Evolutionary conservation across 2,329 filamentous ascomycete genomes (phyloP), one percentile per base, ranked within the genome.

Genomic region (Incumbomyces delicatus): DNA sequence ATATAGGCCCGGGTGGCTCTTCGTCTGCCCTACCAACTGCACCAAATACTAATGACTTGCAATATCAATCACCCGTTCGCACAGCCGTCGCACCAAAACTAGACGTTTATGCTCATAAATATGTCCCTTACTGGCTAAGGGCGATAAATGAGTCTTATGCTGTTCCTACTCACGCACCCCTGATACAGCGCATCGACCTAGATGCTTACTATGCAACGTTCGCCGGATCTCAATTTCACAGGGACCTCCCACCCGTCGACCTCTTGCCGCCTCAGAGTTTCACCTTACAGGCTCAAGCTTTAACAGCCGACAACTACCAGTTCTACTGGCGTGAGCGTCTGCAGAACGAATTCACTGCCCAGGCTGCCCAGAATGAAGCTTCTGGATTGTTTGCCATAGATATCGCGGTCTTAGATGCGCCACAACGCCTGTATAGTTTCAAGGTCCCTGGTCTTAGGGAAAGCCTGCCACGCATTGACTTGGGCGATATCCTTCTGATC

Each of bases 81-180:
- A n/a, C 22, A 27, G n/a, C 12, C 5, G 6, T 30, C 27, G n/a
- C 4, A 22, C 34, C 22, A 20, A 32, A 14, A 18, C 17, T 54
- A 3, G 55, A 61, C 37, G 49, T 60, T 16, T 58, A 58, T 47
- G 55, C 56, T 17, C 47, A 48, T 12, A 49, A 48, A 17, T 60
- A 58, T 46, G 50, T 58, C 12, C 58, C 57, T 6, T 42, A 49
- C 13, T 56, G 56, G 42, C 52, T 42, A 3, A 42, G 13, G 20
- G 59, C 58, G 12, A 51, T 60, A 31, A 60, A 61, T 36, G 50
- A 53, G 29, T 58, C 57, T n/a, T 52, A 53, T 4, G 56, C 57
- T 1, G 49, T 52, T 18, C 35, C 50, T 11, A 46, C 49, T 10
- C 40, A 37, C 33, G 52, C 53, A 36, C 46, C 41, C n/a, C 46